A percentile compares a stretch with the other conserved stretches of the same genome.
phyloP scores from a whole-genome alignment of 345 rosid genomes.

The Iberis pinnata region DNA sequence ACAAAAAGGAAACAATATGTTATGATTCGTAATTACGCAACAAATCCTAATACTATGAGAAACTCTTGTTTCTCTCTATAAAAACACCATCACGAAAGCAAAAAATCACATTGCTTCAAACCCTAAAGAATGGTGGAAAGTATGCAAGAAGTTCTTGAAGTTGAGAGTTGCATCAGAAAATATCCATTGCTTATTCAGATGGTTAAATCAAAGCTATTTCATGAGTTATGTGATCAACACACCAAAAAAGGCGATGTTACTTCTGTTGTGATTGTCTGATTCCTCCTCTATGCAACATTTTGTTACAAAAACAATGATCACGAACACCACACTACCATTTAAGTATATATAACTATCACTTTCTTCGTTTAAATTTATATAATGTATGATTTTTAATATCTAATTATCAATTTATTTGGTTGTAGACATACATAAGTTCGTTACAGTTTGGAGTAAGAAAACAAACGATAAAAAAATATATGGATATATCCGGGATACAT shows the following conservation, averaged over 20 bases:
- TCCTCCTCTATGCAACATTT: slow-evolving; percentile 19
- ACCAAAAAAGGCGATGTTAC: not conserved
- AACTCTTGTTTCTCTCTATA: no score
- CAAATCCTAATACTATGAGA: no score
- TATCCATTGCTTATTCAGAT: slow-evolving; percentile 24
- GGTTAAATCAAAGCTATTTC: slow-evolving; percentile 18
- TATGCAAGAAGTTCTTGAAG: not conserved
- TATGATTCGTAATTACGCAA: no score
- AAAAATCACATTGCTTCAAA: no score
- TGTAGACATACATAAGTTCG: slow-evolving; percentile 24
- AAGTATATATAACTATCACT: slow-evolving; percentile 2
- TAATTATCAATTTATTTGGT: no score
- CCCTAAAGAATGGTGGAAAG: slow-evolving; percentile 3
- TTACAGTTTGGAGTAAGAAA: not conserved
- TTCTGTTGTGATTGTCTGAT: slow-evolving; percentile 28
- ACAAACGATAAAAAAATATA: slow-evolving; percentile 3
- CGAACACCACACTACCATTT: slow-evolving; percentile 10
- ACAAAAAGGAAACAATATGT: no score
- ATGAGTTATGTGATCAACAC: slow-evolving; percentile 19
- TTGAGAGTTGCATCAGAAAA: not conserved
- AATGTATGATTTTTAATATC: no score
- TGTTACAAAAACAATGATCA: slow-evolving; percentile 7
- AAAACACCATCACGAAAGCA: no score
- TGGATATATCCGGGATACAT: slow-evolving; percentile 17
- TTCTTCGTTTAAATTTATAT: no score